Percentiles rank a stretch among this genome's conserved stretches.
These are phyloP conservation scores for Eutrema japonicum DNA, from an alignment of 345 rosid species.

Conservation along the genomic window DNA sequence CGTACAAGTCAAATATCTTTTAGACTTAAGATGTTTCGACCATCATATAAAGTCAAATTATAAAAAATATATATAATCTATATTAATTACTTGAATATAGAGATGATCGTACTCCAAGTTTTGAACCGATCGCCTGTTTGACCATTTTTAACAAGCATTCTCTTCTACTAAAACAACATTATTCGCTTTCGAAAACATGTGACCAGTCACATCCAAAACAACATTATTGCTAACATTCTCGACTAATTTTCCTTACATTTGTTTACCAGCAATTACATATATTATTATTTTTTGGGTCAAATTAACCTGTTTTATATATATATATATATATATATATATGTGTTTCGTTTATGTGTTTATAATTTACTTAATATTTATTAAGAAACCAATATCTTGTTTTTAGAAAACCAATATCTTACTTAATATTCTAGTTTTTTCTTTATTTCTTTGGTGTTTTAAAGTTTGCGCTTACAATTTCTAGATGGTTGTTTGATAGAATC, in stretches of 20 bases:
- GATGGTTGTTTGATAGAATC: not conserved
- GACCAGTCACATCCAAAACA: not conserved
- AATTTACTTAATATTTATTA: not conserved
- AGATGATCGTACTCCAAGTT: not conserved
- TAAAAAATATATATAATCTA: not conserved
- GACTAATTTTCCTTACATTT: not conserved
- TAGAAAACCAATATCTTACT: not conserved
- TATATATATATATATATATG: not conserved
- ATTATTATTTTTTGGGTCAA: too few species aligned
- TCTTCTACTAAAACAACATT: not conserved
- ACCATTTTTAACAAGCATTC: not conserved
- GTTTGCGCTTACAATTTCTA: not conserved
- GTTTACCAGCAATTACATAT: too few species aligned
- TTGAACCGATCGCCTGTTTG: not conserved
- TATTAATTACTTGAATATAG: not conserved
- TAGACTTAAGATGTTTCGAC: not conserved
- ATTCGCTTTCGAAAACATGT: not conserved
- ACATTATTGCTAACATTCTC: not conserved
- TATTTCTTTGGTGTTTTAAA: not conserved
- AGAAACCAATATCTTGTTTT: not conserved
- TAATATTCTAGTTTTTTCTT: not conserved
- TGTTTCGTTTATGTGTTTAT: not conserved
- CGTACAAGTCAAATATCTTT: not conserved
- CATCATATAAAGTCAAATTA: not conserved
- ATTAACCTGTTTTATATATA: too few species aligned